These are phyloP conservation scores for Monosporascus cannonballus DNA, from an alignment of 2,329 filamentous ascomycete species.

Conservation along the genomic window DNA sequence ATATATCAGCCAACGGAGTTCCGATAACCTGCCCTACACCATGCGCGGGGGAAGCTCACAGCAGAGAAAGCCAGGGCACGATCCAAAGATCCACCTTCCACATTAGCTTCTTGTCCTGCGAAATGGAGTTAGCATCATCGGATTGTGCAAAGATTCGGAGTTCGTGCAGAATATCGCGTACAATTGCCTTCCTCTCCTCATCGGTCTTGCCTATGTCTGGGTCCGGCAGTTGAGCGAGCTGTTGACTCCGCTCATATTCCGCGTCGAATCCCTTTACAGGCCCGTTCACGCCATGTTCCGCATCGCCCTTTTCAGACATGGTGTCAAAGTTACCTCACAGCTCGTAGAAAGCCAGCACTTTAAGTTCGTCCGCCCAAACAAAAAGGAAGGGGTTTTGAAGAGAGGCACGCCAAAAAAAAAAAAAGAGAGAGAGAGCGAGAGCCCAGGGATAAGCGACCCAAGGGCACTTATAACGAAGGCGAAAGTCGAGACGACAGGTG, in stretches of 20 bases:
- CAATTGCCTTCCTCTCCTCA: background rate
- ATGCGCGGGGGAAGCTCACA: background rate
- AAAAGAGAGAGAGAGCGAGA: too few species aligned
- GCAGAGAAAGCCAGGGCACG: background rate
- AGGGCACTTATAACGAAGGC: too few species aligned
- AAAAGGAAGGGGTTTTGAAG: background rate
- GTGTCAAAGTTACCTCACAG: background rate
- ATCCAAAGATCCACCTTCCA: background rate
- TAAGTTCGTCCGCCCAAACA: background rate
- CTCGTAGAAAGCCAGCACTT: background rate
- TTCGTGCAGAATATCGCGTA: background rate
- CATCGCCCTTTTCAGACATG: background rate
- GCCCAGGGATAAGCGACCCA: too few species aligned
- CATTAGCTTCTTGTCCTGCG: background rate
- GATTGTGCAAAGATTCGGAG: background rate
- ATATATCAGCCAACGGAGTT: background rate
- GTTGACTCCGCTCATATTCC: background rate
- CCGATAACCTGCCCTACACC: too few species aligned
- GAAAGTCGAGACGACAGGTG: too few species aligned
- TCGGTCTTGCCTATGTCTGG: background rate
- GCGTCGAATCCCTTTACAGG: background rate
- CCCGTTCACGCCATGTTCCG: background rate
- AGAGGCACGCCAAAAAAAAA: too few species aligned
- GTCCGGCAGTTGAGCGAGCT: background rate
- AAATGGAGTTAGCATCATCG: background rate